A percentile compares a stretch with the other conserved stretches of the same genome.
phyloP scores from a whole-genome alignment of 129 eudicot species.

The Helichrysum umbraculigerum region DNA sequence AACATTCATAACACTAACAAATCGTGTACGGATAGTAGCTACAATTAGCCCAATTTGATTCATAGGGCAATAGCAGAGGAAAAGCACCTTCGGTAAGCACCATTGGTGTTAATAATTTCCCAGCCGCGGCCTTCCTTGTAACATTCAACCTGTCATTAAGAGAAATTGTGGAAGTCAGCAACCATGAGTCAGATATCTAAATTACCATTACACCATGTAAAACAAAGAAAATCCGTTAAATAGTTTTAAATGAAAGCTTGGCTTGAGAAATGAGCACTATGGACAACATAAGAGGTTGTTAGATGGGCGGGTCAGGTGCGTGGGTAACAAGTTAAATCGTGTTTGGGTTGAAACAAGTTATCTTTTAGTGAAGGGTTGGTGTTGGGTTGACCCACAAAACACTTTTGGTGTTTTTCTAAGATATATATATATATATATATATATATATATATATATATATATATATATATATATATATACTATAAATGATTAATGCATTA shows the following conservation, averaged over 20 bases:
- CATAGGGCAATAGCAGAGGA: conserved; percentile 57
- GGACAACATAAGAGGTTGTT: neutral
- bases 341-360: neutral
- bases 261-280: neutral
- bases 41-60: neutral
- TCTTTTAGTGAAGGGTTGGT: neutral
- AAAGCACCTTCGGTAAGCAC: conserved; percentile 56
- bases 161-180: neutral
- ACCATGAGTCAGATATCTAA: neutral
- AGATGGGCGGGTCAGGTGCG: neutral
- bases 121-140: conserved; percentile 78
- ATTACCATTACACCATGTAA: neutral
- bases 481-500: neutral
- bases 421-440: too few species aligned
- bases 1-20: conserved; percentile 2
- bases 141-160: conserved; percentile 59
- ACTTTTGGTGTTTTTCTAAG: neutral
- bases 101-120: conserved; percentile 45
- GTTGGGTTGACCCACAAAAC: neutral
- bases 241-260: neutral
- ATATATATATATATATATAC: too few species aligned
- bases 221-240: neutral
- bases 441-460: too few species aligned
- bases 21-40: neutral
- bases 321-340: neutral